Evolutionary conservation across 2,329 filamentous ascomycete genomes (phyloP).

Genomic region (Scedosporium apiospermum): DNA sequence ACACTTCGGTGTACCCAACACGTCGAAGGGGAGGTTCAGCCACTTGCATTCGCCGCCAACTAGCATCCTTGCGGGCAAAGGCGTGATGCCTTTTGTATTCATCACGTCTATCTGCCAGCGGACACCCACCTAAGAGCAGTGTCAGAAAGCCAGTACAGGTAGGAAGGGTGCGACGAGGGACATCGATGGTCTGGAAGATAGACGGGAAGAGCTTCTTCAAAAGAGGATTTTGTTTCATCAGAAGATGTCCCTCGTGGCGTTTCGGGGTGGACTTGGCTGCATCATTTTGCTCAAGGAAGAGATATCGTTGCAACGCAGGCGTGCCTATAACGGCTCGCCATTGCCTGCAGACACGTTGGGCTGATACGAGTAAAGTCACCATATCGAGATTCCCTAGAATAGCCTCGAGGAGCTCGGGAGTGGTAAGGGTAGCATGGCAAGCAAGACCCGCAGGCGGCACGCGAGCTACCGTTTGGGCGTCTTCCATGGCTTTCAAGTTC

Average conservation of each 20-base stretch:
- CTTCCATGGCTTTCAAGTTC: not conserved
- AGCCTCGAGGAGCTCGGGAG: conserved; percentile 17
- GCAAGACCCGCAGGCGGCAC: not conserved
- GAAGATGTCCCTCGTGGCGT: not conserved
- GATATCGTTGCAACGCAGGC: not conserved
- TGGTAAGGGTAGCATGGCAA: conserved; percentile 9
- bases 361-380: conserved; percentile 16
- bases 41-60: conserved; percentile 16
- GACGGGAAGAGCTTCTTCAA: conserved; percentile 4
- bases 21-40: conserved; percentile 14
- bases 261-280: not conserved
- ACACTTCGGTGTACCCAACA: conserved; percentile 9
- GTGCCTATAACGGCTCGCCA: conserved; percentile 14
- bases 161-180: not conserved
- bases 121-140: not conserved
- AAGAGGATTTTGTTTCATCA: conserved; percentile 3
- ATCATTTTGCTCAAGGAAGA: not conserved
- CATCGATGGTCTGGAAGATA: not conserved
- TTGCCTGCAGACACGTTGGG: conserved; percentile 13
- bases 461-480: not conserved
- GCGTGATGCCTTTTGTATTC: not conserved
- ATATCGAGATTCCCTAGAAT: conserved; percentile 17
- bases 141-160: not conserved
- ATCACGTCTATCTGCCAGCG: not conserved
- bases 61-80: conserved; percentile 12